phyloP scores from a whole-genome alignment of 139 green algal genomes.

The Coccomyxa sp. region DNA sequence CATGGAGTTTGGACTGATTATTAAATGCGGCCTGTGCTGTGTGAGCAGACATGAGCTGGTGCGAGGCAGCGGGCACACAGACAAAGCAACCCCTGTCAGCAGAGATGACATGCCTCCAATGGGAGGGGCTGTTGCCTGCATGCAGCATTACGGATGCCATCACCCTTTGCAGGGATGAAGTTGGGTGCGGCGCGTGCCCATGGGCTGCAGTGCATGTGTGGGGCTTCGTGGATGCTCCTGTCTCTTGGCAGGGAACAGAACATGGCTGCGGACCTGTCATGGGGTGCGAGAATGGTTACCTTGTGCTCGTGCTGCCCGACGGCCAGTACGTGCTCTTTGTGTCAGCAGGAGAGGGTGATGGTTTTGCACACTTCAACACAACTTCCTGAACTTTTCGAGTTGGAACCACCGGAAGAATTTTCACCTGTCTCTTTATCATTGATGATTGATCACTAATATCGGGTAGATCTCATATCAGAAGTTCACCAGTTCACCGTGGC shows the following conservation, averaged over 20 bases:
- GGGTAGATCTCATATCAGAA: too few species aligned
- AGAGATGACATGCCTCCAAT: not conserved
- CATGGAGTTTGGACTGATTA: not conserved
- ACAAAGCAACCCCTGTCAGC: not conserved
- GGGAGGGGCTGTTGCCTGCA: not conserved
- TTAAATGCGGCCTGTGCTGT: not conserved
- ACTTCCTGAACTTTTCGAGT: too few species aligned
- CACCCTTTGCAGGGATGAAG: not conserved
- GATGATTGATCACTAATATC: too few species aligned
- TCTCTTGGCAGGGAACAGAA: constrained; percentile 2
- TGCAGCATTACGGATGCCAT: not conserved
- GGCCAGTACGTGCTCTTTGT: constrained; percentile 9
- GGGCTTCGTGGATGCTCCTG: constrained; percentile 6
- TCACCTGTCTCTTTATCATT: too few species aligned
- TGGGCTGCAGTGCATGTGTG: constrained; percentile 8
- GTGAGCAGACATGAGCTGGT: not conserved
- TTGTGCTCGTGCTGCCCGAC: constrained; percentile 1
- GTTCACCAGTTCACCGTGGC: too few species aligned
- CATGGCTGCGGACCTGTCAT: not conserved
- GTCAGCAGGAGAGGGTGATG: not conserved
- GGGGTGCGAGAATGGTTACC: constrained; percentile 10
- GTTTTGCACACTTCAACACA: not conserved
- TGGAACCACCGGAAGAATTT: too few species aligned
- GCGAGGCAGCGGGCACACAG: not conserved
- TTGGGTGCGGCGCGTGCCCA: not conserved